phyloP scores from a whole-genome alignment of 768 basidiomycete genomes.

The Russula abietina region DNA sequence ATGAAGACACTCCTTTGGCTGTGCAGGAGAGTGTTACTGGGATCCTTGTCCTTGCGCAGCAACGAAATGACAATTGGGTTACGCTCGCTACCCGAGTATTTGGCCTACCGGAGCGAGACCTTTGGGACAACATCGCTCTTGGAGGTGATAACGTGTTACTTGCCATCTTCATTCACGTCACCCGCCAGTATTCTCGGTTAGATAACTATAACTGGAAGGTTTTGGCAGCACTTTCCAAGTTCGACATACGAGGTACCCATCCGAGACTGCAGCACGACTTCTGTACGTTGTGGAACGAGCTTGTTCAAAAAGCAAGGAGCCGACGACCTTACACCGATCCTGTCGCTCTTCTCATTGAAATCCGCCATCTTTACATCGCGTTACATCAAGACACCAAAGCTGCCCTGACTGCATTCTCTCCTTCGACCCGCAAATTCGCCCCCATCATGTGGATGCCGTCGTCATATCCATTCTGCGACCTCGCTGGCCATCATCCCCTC shows the following conservation, averaged over 20 bases:
- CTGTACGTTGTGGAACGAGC: background rate
- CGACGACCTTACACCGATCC: background rate
- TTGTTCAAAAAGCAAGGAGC: background rate
- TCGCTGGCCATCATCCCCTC: background rate
- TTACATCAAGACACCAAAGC: background rate
- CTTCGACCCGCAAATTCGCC: background rate
- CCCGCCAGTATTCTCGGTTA: background rate
- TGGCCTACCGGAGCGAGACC: background rate
- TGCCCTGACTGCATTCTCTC: background rate
- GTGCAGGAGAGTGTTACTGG: background rate
- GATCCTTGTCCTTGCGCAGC: background rate
- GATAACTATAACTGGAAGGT: rapidly evolving
- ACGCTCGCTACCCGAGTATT: background rate
- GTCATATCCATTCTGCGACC: background rate
- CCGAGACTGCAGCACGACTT: background rate
- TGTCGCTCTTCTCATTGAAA: background rate
- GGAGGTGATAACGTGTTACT: slow-evolving; percentile 1
- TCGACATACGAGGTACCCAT: background rate
- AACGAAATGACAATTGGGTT: background rate
- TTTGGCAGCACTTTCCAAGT: background rate
- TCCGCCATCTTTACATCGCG: background rate
- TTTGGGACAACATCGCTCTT: background rate
- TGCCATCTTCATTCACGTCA: background rate
- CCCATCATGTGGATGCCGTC: background rate
- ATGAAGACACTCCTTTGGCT: rapidly evolving